Evolutionary conservation across 2,329 filamentous ascomycete genomes (phyloP).

Genomic region (Verticillium klebahnii): DNA sequence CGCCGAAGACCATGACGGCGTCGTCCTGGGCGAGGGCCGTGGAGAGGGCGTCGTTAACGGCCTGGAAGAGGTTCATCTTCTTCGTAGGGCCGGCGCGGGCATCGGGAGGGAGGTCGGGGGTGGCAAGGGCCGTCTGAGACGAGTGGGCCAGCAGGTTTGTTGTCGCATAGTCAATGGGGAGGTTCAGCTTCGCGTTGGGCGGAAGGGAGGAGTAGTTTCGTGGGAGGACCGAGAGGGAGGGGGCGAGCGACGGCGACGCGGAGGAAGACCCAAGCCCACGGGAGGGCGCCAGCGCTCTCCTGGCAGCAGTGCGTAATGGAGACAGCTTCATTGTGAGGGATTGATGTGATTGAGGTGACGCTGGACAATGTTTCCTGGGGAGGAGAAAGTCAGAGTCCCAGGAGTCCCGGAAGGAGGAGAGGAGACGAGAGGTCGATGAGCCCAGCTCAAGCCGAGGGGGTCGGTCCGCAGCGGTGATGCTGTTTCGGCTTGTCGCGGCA

Average conservation of each 20-base stretch:
- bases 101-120: conserved; percentile 65
- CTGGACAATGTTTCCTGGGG: conserved; percentile 3
- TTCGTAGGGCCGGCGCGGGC: conserved; percentile 68
- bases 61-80: conserved; percentile 89
- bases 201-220: conserved; percentile 50
- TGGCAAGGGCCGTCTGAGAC: conserved; percentile 64
- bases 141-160: conserved; percentile 79
- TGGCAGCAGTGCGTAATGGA: conserved; percentile 6
- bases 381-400: neutral
- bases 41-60: conserved; percentile 84
- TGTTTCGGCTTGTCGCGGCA: conserved; percentile 16
- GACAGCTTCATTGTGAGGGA: conserved; percentile 8
- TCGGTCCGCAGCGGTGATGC: conserved; percentile 12
- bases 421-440: neutral
- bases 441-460: conserved; percentile 4
- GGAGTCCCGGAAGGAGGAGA: neutral
- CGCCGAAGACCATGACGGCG: conserved; percentile 85
- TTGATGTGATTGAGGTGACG: neutral
- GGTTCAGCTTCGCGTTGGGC: conserved; percentile 66
- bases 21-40: conserved; percentile 80
- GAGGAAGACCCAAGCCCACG: neutral
- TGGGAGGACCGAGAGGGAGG: conserved; percentile 10
- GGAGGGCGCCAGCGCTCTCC: conserved; percentile 9
- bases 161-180: conserved; percentile 80
- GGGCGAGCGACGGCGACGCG: conserved; percentile 5